Percentiles rank a stretch among this genome's conserved stretches.
Conservation (phyloP, 2,329 filamentous ascomycete genomes). For the Beauveria bassiana region DNA sequence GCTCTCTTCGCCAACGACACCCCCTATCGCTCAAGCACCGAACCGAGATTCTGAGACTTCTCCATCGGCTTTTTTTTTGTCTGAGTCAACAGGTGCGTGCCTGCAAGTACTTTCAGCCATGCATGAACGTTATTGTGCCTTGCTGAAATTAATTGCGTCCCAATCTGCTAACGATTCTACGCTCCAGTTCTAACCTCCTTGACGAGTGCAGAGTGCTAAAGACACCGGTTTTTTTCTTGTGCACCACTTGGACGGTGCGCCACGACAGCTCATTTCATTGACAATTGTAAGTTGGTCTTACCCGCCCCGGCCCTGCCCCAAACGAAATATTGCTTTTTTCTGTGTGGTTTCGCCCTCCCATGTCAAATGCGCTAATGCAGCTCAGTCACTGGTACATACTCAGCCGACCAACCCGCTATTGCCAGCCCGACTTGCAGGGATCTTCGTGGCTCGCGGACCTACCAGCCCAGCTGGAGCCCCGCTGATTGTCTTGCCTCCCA, state of each 20-base stretch:
- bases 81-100: constrained; percentile 1
- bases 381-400: constrained; percentile 9
- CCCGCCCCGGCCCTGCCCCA: not conserved
- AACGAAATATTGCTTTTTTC: not conserved
- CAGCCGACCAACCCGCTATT: constrained; percentile 8
- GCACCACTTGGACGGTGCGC: not conserved
- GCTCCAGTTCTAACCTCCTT: not conserved
- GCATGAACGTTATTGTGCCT: not conserved
- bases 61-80: not conserved
- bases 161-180: not conserved
- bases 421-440: constrained; percentile 15
- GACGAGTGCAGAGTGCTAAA: not conserved
- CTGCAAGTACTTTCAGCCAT: not conserved
- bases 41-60: constrained; percentile 1
- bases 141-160: not conserved
- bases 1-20: not conserved
- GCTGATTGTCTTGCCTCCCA: constrained; percentile 12
- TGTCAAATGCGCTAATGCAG: not conserved
- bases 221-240: not conserved
- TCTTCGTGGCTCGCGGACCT: constrained; percentile 9
- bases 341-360: constrained; percentile 8
- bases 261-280: not conserved
- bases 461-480: not conserved
- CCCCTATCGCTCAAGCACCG: not conserved
- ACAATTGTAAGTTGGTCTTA: constrained; percentile 1